A percentile compares a stretch with the other conserved stretches of the same genome.
These are phyloP conservation scores for Leccinum arenicola DNA, from an alignment of 768 basidiomycete species.

Conservation along the genomic window DNA sequence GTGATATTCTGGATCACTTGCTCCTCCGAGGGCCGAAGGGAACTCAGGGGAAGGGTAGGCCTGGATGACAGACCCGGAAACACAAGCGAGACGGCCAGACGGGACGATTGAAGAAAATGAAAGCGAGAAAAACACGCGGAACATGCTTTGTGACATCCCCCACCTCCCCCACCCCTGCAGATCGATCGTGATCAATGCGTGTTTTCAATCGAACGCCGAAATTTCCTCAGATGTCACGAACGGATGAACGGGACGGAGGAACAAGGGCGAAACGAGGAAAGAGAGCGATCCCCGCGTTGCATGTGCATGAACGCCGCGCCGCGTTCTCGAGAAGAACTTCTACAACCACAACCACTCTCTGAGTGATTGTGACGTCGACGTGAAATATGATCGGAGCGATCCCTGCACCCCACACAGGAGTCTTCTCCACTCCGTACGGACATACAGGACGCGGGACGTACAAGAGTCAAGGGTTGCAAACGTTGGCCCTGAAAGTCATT, in stretches of 20 bases:
- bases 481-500: background rate
- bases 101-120: background rate
- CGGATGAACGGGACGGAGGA: background rate
- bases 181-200: background rate
- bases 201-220: background rate
- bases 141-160: background rate
- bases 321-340: background rate
- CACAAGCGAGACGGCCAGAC: background rate
- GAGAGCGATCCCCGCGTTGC: background rate
- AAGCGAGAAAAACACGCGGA: background rate
- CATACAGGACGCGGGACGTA: background rate
- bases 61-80: background rate
- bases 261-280: background rate
- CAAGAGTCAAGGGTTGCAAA: background rate
- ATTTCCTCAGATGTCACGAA: background rate
- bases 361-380: background rate
- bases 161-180: background rate
- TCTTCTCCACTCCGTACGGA: background rate
- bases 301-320: background rate
- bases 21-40: background rate
- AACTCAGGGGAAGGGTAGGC: background rate
- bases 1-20: background rate
- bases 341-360: background rate
- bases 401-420: background rate
- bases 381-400: background rate